Evolutionary conservation across 139 green algal genomes (phyloP).

Genomic region (Pseudopediastrum boryanum): DNA sequence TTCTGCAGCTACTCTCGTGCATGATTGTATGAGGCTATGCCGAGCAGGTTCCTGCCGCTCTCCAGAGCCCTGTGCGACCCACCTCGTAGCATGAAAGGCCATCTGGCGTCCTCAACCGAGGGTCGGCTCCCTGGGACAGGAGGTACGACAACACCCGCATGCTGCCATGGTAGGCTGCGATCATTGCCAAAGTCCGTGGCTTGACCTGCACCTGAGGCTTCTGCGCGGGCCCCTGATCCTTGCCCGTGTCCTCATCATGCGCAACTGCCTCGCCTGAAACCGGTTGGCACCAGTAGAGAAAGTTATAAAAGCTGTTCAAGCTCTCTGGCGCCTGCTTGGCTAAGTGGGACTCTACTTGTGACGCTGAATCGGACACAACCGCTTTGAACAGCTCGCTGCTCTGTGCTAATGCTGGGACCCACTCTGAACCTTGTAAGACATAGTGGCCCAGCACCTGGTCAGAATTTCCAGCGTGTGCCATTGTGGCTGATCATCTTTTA

Average conservation of each 20-base stretch:
- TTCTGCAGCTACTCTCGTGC: too few relatives aligned
- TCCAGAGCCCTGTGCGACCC: not conserved
- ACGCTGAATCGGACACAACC: conserved; percentile 39
- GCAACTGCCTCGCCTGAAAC: not conserved
- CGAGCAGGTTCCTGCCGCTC: not conserved
- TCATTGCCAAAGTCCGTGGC: conserved; percentile 48
- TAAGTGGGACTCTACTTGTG: not conserved
- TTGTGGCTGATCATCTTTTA: not conserved
- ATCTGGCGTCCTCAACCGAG: conserved; percentile 26
- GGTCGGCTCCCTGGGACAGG: conserved; percentile 44
- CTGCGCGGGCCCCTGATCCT: conserved; percentile 1
- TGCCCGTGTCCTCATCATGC: not conserved
- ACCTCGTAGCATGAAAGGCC: conserved; percentile 47
- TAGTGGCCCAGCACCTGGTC: conserved; percentile 53
- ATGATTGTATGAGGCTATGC: not conserved
- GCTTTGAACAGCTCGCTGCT: conserved; percentile 46
- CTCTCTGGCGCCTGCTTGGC: conserved; percentile 24
- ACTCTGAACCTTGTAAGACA: conserved; percentile 27
- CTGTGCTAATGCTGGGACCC: conserved; percentile 45
- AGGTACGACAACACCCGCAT: conserved; percentile 46
- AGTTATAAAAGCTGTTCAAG: conserved; percentile 11
- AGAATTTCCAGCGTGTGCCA: conserved; percentile 5
- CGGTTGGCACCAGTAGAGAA: conserved; percentile 52
- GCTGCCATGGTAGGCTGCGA: conserved; percentile 45
- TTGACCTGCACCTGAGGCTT: conserved; percentile 52